Evolutionary conservation across 805 yeast genomes (phyloP), one percentile per base, ranked within the genome.

Genomic region (Schwanniomyces yamadae): DNA sequence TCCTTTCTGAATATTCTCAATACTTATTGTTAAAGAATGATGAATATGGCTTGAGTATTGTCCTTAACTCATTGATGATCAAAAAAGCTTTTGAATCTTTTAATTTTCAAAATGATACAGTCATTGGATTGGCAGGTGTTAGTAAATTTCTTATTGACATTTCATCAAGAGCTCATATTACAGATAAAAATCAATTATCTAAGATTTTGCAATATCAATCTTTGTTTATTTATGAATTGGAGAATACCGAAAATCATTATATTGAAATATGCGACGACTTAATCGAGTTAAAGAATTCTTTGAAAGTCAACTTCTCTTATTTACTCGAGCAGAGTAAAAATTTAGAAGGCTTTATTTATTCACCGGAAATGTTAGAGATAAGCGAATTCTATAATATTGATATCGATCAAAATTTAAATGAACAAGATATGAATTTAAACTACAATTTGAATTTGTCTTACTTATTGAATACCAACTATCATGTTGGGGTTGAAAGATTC

Each of bases 191-290:
- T 2, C 17, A 40, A 6, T 23, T 40, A 1, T 42, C 48, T 23
- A 57, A 55, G 38, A 40, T 60, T 19, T 40, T 57, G 28, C 50
- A 59, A 9, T 56, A 51, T 31, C 61, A 63, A 35, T 48, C 69
- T 6, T 39, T 42, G 19, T 39, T 68, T 34, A 45, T 63, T 15
- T 57, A 60, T 35, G 59, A 63, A 41, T 59, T 67, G 29, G 71
- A 68, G 36, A 66, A 64, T 33, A 50, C 68, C 6, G 69, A 65
- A 20, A 59, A 62, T 30, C 61, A 62, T 40, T 68, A 66, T 45
- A 36, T 66, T 32, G 57, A 54, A 24, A 44, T 63, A 26, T 48
- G 50, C 19, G 41, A 44, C 0, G 61, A 59, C 18, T 39, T 60
- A 11, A 20, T 18, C 5, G 38, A 38, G 4, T 62, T 61, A 37